Base-by-base conservation (phyloP, 2,329 filamentous ascomycete species). In the Stromatinia cepivora region DNA sequence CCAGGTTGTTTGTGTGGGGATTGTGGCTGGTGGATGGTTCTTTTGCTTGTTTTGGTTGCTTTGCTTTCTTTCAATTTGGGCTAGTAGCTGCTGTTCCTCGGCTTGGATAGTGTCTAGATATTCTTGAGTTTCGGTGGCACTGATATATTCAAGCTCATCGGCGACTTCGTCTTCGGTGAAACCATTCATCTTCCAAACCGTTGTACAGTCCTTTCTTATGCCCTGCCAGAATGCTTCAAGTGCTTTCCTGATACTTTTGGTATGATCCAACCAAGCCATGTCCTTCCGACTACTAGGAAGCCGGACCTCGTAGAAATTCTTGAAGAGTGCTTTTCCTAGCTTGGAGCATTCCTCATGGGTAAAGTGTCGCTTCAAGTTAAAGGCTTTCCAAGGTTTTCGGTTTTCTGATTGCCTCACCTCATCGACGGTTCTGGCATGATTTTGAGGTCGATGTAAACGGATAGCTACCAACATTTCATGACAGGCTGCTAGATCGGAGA, bases 401-500 rank as follows among this genome's bases (percentile, higher is more conserved):
- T 45, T 28, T n/a, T 62, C 58, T 9, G 39, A 46, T 20, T 66
- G 56, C 65, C 28, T n/a, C 2, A 63, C 36, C 34, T 69, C 67
- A 8, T 61, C 50, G 1, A 69, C 2, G 1, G 42, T n/a, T 28
- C 67, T 45, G 5, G 61, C 15, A 11, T n/a, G 52, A 13, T 36
- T 61, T 15, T 45, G 57, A 28, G 70, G 70, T 22, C 70, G 53
- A 20, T 69, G 67, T 8, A 69, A 28, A 25, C 62, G 57, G 17
- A 69, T 34, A 6, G 54, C 34, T 20, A 66, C 66, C 36, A 66
- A 17, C n/a, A 71, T 63, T 34, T 71, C 70, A 57, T 65, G 67
- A 42, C 46, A 69, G n/a, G 67, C 62, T 2, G 67, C 66, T 15
- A 69, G 20, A 28, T 71, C 67, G 13, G 70, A 71, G 2, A 71